phyloP scores from a whole-genome alignment of 306 rosid species.

The Benincasa hispida region DNA sequence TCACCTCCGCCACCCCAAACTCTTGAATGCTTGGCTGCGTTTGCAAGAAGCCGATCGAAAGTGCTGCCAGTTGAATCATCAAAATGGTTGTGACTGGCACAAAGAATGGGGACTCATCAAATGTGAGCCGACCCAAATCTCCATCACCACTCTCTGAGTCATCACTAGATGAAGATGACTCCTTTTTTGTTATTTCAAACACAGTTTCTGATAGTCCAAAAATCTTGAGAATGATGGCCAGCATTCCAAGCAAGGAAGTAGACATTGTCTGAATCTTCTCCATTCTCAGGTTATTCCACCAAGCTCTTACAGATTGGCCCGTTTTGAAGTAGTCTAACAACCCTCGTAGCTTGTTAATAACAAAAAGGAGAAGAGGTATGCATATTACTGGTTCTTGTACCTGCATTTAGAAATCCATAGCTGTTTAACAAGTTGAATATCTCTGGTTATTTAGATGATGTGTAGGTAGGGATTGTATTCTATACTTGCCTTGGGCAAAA shows the following conservation, averaged over 20 bases:
- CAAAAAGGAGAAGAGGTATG: constrained; percentile 17
- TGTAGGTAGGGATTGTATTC: not conserved
- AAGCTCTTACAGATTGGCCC: constrained; percentile 30
- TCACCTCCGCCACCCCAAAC: constrained; percentile 36
- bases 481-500: constrained; percentile 49
- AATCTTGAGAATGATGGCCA: constrained; percentile 22
- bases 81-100: constrained; percentile 48
- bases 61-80: constrained; percentile 30
- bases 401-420: constrained; percentile 3
- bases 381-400: constrained; percentile 23
- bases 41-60: constrained; percentile 19
- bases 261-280: constrained; percentile 22
- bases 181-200: constrained; percentile 51
- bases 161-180: constrained; percentile 9
- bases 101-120: constrained; percentile 39
- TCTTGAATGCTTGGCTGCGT: not conserved
- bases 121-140: constrained; percentile 29
- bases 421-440: not conserved
- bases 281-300: constrained; percentile 79
- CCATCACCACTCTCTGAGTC: not conserved
- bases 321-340: constrained; percentile 20
- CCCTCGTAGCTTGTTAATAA: constrained; percentile 9
- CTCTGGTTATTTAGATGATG: not conserved
- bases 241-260: constrained; percentile 32
- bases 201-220: constrained; percentile 27